A percentile compares a stretch with the other conserved stretches of the same genome.
Conservation (phyloP, 176 grass and related monocot genomes). For the Miscanthus lutarioriparius region DNA sequence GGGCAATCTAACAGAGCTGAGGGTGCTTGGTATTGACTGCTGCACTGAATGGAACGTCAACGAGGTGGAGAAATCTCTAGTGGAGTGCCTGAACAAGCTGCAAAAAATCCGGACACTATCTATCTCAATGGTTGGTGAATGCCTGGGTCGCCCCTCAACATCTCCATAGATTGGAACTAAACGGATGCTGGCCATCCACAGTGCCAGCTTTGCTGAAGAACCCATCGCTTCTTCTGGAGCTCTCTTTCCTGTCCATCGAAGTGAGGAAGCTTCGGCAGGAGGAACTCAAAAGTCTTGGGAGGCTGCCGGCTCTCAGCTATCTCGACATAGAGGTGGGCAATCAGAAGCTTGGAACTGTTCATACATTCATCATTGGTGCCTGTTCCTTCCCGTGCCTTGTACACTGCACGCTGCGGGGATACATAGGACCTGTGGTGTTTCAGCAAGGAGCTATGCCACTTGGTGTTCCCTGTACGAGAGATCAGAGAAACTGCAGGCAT, state of each 20-base stretch:
- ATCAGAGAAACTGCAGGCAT: not conserved
- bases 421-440: too few relatives aligned
- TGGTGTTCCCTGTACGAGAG: too few relatives aligned
- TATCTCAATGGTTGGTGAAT: not conserved
- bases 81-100: not conserved
- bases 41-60: not conserved
- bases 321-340: not conserved
- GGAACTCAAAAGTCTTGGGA: not conserved
- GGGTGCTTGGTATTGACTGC: not conserved
- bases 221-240: not conserved
- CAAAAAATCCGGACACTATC: not conserved
- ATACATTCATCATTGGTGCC: too few relatives aligned
- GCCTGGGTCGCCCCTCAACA: not conserved
- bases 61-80: fast-evolving
- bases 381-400: too few relatives aligned
- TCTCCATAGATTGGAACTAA: not conserved
- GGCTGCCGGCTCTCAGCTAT: not conserved
- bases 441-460: too few relatives aligned
- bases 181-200: not conserved
- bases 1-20: not conserved
- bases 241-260: not conserved
- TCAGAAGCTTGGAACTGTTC: too few relatives aligned
- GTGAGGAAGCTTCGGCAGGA: not conserved
- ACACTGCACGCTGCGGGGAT: too few relatives aligned
- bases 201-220: not conserved